Evolutionary conservation across 75 land plant genomes (phyloP), one percentile per base, ranked within the genome.

Genomic region (Sequoia sempervirens): DNA sequence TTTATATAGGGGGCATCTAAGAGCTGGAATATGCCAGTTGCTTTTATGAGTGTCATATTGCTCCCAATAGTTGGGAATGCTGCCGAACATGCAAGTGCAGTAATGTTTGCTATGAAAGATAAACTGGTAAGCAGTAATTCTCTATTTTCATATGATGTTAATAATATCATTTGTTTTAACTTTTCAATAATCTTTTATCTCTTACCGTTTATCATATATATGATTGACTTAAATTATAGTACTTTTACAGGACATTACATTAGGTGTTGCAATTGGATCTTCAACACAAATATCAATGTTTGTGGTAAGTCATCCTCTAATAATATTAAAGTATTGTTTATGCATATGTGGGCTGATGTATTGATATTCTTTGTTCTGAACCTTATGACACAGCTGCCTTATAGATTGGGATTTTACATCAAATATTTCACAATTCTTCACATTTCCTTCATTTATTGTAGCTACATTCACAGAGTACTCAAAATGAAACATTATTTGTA

Each of bases 261-360:
- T 98, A 72, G 99, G 98, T 54, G 99, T 98, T 41, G 99, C 99
- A 81, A 98, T 98, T 83, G 99, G 99, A 64, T 98, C 99, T 61
- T 98, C 99, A 56, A 98, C 99, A 73, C 99, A 98, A 70, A 96
- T 96, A 84, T 93, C 99, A 50, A 98, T 98, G 99, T 98, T 98
- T 88, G 93, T 95, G 97, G 99, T 96, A 90, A 85, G 85, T 18
- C n/a, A n/a, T n/a, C 69, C 75, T 43, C 30, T 43, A 2, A 70
- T 70, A 32, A 32, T 28, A 15, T 70, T 32, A 70, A 70, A 32
- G 6, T n/a, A 78, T 11, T 23, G 3, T n/a, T 45, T 78, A 43
- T 78, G 50, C 13, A 75, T 52, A 56, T 78, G 80, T 45, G 40
- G n/a, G n/a, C 46, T 26, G n/a, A 4, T 78, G 23, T 78, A n/a